These are phyloP conservation scores for Microstegium vimineum DNA, from an alignment of 176 grass and related monocot genomes.

Conservation along the genomic window DNA sequence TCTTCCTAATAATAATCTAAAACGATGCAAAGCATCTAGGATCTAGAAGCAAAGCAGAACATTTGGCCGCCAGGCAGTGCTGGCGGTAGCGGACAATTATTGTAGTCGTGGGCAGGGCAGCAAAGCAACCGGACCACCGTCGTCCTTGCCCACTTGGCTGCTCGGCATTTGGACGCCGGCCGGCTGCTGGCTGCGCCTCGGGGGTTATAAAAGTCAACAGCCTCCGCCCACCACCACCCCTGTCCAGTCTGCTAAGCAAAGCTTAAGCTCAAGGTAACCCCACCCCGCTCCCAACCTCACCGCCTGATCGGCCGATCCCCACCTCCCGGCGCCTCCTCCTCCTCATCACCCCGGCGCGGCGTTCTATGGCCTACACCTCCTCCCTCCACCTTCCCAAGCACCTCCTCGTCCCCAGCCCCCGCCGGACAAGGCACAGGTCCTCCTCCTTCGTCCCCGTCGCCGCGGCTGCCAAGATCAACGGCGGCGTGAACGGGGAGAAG, in stretches of 20 bases:
- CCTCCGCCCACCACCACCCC: too few species aligned
- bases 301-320: not conserved
- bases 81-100: too few species aligned
- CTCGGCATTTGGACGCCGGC: not conserved
- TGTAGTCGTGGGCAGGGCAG: too few species aligned
- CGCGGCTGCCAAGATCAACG: slow-evolving; percentile 28
- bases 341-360: not conserved
- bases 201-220: slow-evolving; percentile 32
- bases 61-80: not conserved
- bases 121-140: too few species aligned
- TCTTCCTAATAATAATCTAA: too few species aligned
- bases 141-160: not conserved
- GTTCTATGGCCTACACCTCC: slow-evolving; percentile 70
- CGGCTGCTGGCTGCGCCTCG: too few species aligned
- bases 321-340: not conserved
- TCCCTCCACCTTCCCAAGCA: slow-evolving; percentile 57
- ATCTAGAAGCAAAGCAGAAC: not conserved
- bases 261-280: not conserved
- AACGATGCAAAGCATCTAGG: not conserved
- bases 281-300: not conserved
- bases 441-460: slow-evolving; percentile 15
- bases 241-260: not conserved
- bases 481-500: slow-evolving; percentile 34
- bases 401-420: slow-evolving; percentile 31
- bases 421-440: not conserved